Evolutionary conservation across 2,329 filamentous ascomycete genomes (phyloP).

Genomic region (Chaetomiaceae sp.): DNA sequence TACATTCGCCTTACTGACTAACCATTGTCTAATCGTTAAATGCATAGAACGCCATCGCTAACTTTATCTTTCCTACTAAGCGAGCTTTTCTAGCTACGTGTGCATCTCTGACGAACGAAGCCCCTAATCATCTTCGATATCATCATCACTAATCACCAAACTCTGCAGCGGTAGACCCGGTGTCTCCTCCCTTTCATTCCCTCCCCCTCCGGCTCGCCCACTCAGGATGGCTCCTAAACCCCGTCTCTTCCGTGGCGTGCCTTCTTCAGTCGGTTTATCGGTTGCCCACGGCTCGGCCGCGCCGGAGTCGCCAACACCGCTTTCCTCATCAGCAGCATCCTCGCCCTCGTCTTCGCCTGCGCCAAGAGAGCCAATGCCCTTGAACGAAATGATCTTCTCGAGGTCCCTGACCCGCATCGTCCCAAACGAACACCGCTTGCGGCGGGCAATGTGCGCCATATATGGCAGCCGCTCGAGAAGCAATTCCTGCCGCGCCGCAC

Average conservation of each 20-base stretch:
- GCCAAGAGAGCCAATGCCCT: slow-evolving; percentile 47
- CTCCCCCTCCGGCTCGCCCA: slow-evolving; percentile 20
- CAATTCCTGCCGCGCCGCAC: slow-evolving; percentile 66
- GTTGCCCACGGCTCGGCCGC: slow-evolving; percentile 55
- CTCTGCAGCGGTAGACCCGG: slow-evolving; percentile 53
- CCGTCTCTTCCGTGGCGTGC: slow-evolving; percentile 43
- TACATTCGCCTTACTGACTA: background rate
- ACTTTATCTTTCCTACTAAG: no score
- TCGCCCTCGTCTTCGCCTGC: slow-evolving; percentile 42
- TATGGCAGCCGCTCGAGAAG: slow-evolving; percentile 85
- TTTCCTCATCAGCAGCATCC: slow-evolving; percentile 40
- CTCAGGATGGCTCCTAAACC: slow-evolving; percentile 30
- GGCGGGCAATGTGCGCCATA: slow-evolving; percentile 61
- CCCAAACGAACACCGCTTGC: slow-evolving; percentile 34
- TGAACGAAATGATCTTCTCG: slow-evolving; percentile 65
- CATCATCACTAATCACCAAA: slow-evolving; percentile 73
- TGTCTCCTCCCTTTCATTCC: slow-evolving; percentile 26
- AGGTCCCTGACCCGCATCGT: slow-evolving; percentile 51
- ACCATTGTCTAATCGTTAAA: background rate
- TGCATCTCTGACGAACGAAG: background rate
- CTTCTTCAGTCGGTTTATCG: slow-evolving; percentile 54
- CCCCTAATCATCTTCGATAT: slow-evolving; percentile 66
- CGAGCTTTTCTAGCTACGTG: no score
- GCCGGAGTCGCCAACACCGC: slow-evolving; percentile 21
- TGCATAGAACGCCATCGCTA: background rate